Conservation (phyloP, 2,329 filamentous ascomycete species). For the Alternaria sp. region DNA sequence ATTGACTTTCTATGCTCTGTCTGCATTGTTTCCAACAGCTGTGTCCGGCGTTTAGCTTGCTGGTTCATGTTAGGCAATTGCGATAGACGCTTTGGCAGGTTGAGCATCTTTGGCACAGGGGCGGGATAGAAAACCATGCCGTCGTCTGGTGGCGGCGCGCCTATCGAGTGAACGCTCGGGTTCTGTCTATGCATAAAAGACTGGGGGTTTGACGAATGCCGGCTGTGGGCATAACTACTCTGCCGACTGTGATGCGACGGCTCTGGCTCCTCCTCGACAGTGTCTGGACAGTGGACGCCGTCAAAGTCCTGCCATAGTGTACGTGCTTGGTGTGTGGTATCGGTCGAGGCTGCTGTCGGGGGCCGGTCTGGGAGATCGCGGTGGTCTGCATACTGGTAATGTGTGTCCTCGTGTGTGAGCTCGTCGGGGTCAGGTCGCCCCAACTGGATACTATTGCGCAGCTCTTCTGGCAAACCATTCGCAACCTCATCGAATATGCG, state of each 20-base stretch:
- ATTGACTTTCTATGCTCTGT: conserved; percentile 62
- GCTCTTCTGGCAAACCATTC: conserved; percentile 43
- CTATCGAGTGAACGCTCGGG: conserved; percentile 29
- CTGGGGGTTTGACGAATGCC: conserved; percentile 30
- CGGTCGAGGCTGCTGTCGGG: conserved; percentile 63
- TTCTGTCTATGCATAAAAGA: conserved; percentile 57
- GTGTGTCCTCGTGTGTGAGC: conserved; percentile 2
- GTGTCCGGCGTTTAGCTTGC: conserved; percentile 75
- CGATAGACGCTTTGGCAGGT: conserved; percentile 86
- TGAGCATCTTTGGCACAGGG: conserved; percentile 91
- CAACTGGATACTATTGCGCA: conserved; percentile 32
- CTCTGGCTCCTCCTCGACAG: conserved; percentile 41
- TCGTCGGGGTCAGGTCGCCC: conserved; percentile 17
- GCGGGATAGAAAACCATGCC: conserved; percentile 96
- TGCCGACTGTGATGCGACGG: conserved; percentile 29
- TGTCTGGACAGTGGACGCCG: conserved; percentile 75
- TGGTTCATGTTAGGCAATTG: conserved; percentile 71
- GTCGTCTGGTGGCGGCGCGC: conserved; percentile 68
- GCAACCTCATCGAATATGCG: conserved; percentile 49
- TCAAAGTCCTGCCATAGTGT: conserved; percentile 82
- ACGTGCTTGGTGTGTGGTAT: conserved; percentile 71
- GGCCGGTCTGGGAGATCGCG: conserved; percentile 55
- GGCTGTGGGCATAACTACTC: conserved; percentile 20
- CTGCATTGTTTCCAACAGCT: conserved; percentile 72
- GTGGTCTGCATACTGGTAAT: conserved; percentile 21